A percentile compares a stretch with the other conserved stretches of the same genome.
Evolutionary conservation across 306 rosid genomes (phyloP).

Genomic region (Luffa aegyptiaca): DNA sequence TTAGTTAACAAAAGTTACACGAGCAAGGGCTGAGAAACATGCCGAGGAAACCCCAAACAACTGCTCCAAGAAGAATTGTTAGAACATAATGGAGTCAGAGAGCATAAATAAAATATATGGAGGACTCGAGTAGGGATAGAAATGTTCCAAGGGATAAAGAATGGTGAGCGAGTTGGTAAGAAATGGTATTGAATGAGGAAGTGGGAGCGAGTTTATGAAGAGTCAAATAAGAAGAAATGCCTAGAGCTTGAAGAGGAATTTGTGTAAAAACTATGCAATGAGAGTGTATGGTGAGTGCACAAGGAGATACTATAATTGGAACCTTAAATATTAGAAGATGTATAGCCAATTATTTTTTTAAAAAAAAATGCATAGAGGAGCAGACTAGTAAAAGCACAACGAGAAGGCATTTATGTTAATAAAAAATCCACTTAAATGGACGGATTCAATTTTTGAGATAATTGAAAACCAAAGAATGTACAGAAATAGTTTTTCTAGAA

Average conservation of each 20-base stretch:
- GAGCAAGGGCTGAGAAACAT: not conserved
- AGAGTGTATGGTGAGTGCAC: not conserved
- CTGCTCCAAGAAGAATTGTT: not conserved
- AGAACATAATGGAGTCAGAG: not conserved
- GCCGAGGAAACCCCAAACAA: not conserved
- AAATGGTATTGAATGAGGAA: not conserved
- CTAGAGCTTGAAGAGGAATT: not conserved
- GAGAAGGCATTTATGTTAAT: not conserved
- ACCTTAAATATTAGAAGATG: not conserved
- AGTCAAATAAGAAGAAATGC: conserved; percentile 3
- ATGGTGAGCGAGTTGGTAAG: not conserved
- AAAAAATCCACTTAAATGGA: not conserved
- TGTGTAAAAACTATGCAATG: not conserved
- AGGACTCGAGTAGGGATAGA: not conserved
- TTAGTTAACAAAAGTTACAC: not conserved
- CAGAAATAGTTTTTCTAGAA: not conserved
- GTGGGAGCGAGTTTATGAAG: not conserved
- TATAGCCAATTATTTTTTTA: not conserved
- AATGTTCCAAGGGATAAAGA: not conserved
- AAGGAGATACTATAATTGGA: not conserved
- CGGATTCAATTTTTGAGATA: not conserved
- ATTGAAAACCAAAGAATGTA: not conserved
- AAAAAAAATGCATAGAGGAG: too few species aligned
- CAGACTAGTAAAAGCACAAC: not conserved
- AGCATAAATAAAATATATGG: not conserved